phyloP scores from a whole-genome alignment of 805 yeast genomes.

The Jamesozyma jinghongensis region DNA sequence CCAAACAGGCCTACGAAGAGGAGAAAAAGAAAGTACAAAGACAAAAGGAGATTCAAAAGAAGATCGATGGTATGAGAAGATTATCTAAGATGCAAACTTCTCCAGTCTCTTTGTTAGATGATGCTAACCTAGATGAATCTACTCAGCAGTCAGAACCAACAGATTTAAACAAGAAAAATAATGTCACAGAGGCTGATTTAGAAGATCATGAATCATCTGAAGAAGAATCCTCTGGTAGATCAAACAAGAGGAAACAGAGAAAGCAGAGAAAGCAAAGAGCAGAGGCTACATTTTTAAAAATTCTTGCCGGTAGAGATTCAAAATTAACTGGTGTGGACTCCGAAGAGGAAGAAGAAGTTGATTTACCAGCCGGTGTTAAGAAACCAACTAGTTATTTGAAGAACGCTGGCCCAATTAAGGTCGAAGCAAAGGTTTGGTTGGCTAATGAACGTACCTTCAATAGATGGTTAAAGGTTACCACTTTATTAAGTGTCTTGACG shows the following conservation, averaged over 20 bases:
- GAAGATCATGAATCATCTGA: conserved; percentile 53
- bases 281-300: conserved; percentile 29
- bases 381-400: conserved; percentile 74
- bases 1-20: conserved; percentile 69
- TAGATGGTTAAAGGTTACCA: conserved; percentile 88
- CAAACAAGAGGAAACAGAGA: conserved; percentile 7
- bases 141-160: not conserved
- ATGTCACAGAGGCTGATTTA: conserved; percentile 32
- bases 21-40: conserved; percentile 46
- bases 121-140: conserved; percentile 1
- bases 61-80: conserved; percentile 32
- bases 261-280: conserved; percentile 25
- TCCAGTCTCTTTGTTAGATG: not conserved
- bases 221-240: conserved; percentile 22
- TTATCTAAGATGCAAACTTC: conserved; percentile 18
- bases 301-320: conserved; percentile 35
- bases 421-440: conserved; percentile 96
- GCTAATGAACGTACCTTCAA: conserved; percentile 97
- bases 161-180: not conserved
- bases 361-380: conserved; percentile 79
- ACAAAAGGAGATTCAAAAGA: conserved; percentile 31
- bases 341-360: conserved; percentile 72
- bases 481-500: conserved; percentile 75
- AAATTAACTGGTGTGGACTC: conserved; percentile 55
- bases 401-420: conserved; percentile 84